A percentile compares a stretch with the other conserved stretches of the same genome.
phyloP scores from a whole-genome alignment of 1,284 basidiomycete genomes.

The Malassezia sp. region DNA sequence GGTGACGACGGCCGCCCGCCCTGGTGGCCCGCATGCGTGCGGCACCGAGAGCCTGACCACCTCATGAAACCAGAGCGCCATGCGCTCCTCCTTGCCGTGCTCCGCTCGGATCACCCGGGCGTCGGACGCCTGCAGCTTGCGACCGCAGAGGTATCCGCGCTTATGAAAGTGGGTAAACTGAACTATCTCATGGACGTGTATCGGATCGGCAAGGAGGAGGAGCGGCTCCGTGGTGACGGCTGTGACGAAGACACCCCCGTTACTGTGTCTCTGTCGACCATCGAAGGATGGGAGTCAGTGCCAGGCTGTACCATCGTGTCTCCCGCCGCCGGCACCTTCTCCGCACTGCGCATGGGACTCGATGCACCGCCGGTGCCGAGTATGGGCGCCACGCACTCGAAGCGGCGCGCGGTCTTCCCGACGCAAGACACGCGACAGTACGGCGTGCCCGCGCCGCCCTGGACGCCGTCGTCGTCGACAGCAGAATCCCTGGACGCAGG shows the following conservation, averaged over 20 bases:
- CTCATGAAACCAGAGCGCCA: slow-evolving; percentile 50
- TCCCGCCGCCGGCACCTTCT: too few species aligned
- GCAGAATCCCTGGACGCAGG: too few species aligned
- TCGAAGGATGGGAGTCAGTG: slow-evolving; percentile 39
- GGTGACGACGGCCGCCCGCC: slow-evolving; percentile 50
- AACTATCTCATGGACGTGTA: slow-evolving; percentile 51
- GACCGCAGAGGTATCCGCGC: slow-evolving; percentile 49
- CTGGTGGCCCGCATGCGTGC: slow-evolving; percentile 52
- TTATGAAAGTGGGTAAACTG: slow-evolving; percentile 49
- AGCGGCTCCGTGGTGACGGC: slow-evolving; percentile 26
- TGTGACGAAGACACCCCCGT: slow-evolving; percentile 21
- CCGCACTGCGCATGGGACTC: too few species aligned
- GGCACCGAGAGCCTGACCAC: slow-evolving; percentile 53
- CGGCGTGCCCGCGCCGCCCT: too few species aligned
- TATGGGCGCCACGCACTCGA: too few species aligned
- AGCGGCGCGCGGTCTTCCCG: too few species aligned
- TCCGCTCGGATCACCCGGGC: slow-evolving; percentile 47
- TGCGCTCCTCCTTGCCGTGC: slow-evolving; percentile 48
- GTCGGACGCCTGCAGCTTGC: slow-evolving; percentile 50
- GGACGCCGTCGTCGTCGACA: too few species aligned
- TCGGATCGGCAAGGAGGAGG: slow-evolving; percentile 49
- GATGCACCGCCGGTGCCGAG: too few species aligned
- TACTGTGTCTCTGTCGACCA: slow-evolving; percentile 29
- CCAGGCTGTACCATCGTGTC: too few species aligned
- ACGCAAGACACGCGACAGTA: too few species aligned